Evolutionary conservation across 345 rosid species (phyloP).

Genomic region (thale cress (Arabidopsis thaliana)): DNA sequence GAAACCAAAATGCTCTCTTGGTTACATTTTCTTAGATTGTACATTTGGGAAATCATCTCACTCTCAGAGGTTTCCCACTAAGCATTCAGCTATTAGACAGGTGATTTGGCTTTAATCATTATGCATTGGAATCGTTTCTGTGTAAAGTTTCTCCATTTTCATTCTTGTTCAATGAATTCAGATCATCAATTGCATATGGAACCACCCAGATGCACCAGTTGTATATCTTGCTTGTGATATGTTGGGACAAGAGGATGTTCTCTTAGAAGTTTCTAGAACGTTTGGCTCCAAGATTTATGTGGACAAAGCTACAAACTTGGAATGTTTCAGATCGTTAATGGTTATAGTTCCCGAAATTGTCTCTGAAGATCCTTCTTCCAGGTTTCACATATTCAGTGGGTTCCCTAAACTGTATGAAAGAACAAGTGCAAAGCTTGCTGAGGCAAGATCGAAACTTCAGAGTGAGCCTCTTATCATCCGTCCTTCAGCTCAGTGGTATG

Average conservation of each 20-base stretch:
- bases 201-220: slow-evolving; percentile 65
- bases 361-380: slow-evolving; percentile 68
- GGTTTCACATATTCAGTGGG: slow-evolving; percentile 72
- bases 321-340: slow-evolving; percentile 54
- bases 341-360: slow-evolving; percentile 65
- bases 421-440: slow-evolving; percentile 64
- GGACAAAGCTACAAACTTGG: slow-evolving; percentile 58
- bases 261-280: slow-evolving; percentile 57
- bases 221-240: slow-evolving; percentile 80
- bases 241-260: slow-evolving; percentile 86
- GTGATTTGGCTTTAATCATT: slow-evolving; percentile 36
- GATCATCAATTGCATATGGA: slow-evolving; percentile 88
- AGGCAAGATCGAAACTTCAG: slow-evolving; percentile 63
- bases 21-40: slow-evolving; percentile 83
- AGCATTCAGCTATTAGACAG: slow-evolving; percentile 75
- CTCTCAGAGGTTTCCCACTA: slow-evolving; percentile 65
- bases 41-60: slow-evolving; percentile 73
- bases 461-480: slow-evolving; percentile 79
- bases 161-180: slow-evolving; percentile 45
- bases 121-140: background rate
- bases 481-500: slow-evolving; percentile 93
- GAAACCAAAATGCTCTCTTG: slow-evolving; percentile 58
- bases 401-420: slow-evolving; percentile 77
- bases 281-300: slow-evolving; percentile 87
- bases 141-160: slow-evolving; percentile 3